Percentiles rank a stretch among this genome's conserved stretches.
phyloP scores from a whole-genome alignment of 2,329 filamentous ascomycete genomes.

The Podosphaera xanthii region DNA sequence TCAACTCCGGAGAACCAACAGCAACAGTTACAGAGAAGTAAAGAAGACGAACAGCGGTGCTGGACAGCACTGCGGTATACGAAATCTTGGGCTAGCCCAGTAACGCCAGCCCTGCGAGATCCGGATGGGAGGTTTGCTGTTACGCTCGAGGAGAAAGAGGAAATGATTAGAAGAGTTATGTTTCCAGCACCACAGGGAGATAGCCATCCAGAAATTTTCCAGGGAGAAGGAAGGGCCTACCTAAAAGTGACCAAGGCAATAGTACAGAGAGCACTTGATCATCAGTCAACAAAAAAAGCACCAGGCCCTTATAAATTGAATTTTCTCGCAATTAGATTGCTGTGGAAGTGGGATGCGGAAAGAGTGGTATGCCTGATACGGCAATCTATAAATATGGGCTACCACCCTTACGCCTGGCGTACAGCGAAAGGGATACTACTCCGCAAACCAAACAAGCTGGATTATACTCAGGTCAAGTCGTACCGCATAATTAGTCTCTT shows the following conservation, averaged over 20 bases:
- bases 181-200: background rate
- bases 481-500: background rate
- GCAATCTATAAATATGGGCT: background rate
- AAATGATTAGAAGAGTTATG: background rate
- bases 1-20: no score
- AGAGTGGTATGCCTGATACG: background rate
- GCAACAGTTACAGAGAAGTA: no score
- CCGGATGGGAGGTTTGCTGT: background rate
- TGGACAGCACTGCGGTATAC: background rate
- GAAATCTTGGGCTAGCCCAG: background rate
- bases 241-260: background rate
- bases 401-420: background rate
- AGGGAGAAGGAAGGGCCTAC: background rate
- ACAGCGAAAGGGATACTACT: background rate
- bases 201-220: no score
- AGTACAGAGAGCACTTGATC: background rate
- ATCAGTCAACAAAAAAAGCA: background rate
- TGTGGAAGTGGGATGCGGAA: background rate
- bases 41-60: background rate
- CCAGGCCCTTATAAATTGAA: background rate
- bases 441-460: background rate
- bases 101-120: background rate
- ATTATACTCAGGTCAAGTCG: background rate
- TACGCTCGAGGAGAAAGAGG: background rate
- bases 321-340: background rate